phyloP scores from a whole-genome alignment of 1,284 basidiomycete species.

The Coniophora puteana region DNA sequence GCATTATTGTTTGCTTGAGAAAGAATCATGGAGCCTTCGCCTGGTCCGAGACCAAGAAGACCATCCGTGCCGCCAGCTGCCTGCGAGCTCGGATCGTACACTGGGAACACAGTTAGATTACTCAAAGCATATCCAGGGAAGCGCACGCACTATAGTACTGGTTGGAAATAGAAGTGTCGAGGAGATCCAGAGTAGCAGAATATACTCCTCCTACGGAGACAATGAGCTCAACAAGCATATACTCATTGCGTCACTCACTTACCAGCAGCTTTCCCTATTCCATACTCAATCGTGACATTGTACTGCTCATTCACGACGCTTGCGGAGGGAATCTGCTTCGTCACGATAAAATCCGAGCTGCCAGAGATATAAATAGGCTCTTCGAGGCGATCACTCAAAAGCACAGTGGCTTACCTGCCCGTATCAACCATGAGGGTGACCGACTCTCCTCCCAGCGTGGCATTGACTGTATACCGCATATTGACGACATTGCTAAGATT shows the following conservation, averaged over 20 bases:
- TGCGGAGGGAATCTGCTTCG: background rate
- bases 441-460: constrained; percentile 41
- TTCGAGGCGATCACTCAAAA: background rate
- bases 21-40: constrained; percentile 28
- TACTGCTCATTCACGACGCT: background rate
- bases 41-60: constrained; percentile 46
- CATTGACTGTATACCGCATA: constrained; percentile 46
- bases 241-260: constrained; percentile 44
- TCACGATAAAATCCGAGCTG: constrained; percentile 1
- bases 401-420: constrained; percentile 44
- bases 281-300: constrained; percentile 1
- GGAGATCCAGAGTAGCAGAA: constrained; percentile 27
- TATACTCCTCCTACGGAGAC: constrained; percentile 54
- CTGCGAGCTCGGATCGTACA: constrained; percentile 17
- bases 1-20: background rate
- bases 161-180: background rate
- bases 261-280: constrained; percentile 14
- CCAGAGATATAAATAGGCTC: background rate
- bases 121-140: constrained; percentile 1
- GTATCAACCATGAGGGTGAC: constrained; percentile 56
- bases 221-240: constrained; percentile 47
- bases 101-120: constrained; percentile 7
- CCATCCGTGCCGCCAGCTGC: constrained; percentile 37
- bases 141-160: no score
- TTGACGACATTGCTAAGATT: no score